These are phyloP conservation scores for Circinella minor DNA, from an alignment of 371 early-diverging fungal species.

Conservation along the genomic window DNA sequence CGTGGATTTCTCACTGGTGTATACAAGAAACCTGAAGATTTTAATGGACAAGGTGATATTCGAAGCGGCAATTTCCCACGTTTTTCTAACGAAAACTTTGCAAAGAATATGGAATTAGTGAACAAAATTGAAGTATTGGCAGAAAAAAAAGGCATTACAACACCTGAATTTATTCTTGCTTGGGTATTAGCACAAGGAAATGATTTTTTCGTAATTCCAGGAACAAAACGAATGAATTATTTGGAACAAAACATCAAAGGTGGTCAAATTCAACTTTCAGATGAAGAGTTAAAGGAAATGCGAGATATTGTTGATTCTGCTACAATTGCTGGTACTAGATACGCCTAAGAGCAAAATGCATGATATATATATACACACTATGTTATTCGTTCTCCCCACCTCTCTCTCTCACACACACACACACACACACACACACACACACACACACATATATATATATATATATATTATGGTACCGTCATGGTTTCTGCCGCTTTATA, in stretches of 20 bases:
- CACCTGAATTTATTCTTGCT: constrained; percentile 53
- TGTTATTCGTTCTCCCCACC: too few relatives aligned
- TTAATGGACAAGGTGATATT: constrained; percentile 43
- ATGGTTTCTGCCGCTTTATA: too few relatives aligned
- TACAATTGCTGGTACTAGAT: constrained; percentile 1
- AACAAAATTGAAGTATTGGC: constrained; percentile 48
- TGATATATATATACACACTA: too few relatives aligned
- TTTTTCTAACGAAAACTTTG: constrained; percentile 54
- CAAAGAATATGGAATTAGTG: constrained; percentile 58
- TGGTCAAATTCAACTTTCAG: constrained; percentile 37
- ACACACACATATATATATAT: too few relatives aligned
- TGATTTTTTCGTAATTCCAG: constrained; percentile 59
- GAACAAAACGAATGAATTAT: constrained; percentile 36
- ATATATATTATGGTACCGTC: too few relatives aligned
- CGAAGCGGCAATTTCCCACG: constrained; percentile 49
- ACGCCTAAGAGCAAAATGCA: neutral
- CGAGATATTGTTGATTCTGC: constrained; percentile 30
- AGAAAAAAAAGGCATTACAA: constrained; percentile 40
- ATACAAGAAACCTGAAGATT: constrained; percentile 47
- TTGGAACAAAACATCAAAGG: constrained; percentile 27
- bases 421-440: too few relatives aligned
- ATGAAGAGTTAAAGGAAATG: constrained; percentile 50
- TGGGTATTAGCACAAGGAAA: constrained; percentile 60
- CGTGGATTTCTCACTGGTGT: constrained; percentile 64
- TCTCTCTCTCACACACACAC: too few relatives aligned